Base-by-base conservation (phyloP, 495 filamentous ascomycete genomes). In the Hypoxylon fuscum region DNA sequence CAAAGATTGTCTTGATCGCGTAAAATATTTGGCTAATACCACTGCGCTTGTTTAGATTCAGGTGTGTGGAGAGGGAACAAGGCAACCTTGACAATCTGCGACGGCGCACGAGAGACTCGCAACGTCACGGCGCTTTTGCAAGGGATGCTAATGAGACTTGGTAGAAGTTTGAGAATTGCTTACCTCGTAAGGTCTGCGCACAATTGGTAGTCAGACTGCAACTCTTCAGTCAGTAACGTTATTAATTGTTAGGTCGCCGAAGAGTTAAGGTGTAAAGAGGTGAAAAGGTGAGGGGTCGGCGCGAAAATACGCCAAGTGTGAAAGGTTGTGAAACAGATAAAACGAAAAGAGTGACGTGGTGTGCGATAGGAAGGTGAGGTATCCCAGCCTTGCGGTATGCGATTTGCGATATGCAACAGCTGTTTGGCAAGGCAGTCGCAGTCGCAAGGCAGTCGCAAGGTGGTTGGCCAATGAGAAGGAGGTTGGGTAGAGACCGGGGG, bases 391-490 rank as follows among this genome's bases (percentile, higher is more conserved):
- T 61, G 56, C 20, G 51, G 42, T 21, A 55, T 55, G 50, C 55
- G 50, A 51, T 22, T 5, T 22, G 25, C 40, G 25, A 27, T 8
- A 27, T 27, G 25, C 25, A 8, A 27, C 27, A 38, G 21, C 6
- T 44, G 22, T 37, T 27, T 55, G 8, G 5, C 20, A 31, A 10
- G 15, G 20, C n/a, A n/a, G n/a, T n/a, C n/a, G n/a, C n/a, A n/a
- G n/a, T n/a, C n/a, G n/a, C n/a, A n/a, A 23, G 38, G 43, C 43
- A 11, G n/a, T 44, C n/a, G 37, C 20, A 15, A 45, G 21, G 46
- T 57, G 51, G 40, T 37, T 44, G 42, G 54, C 63, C 63, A 66
- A 66, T 66, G 5, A 40, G 45, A 44, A 47, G 8, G 35, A 17
- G 54, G 34, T 2, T 51, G 38, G 29, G 44, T 40, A n/a, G n/a